Base-by-base conservation (phyloP, 257 asterid species). In the Rehmannia glutinosa region DNA sequence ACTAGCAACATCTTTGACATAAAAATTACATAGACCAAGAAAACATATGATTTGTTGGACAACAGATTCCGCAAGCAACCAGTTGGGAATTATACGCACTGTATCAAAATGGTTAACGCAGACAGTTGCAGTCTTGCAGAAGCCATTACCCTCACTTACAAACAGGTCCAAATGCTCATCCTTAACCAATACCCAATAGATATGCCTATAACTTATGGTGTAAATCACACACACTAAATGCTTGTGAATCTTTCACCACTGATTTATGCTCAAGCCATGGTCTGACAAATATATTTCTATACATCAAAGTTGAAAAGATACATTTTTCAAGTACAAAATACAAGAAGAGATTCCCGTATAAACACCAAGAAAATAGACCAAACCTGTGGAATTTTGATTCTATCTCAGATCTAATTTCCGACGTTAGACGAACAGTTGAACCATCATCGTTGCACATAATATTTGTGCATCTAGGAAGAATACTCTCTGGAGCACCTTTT, bases 401-500 rank as follows among this genome's bases (percentile, higher is more conserved):
- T 69, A 91, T 70, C 84, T 87, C 86, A 23, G 93, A 82, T 76
- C 92, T 91, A 70, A 85, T 82, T 73, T 87, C 88, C 28, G 96
- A 73, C 45, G 97, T 84, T 56, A 94, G 77, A 53, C 82, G 94
- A 74, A 82, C 71, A 9, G 92, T 87, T 49, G 95, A 84, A 69
- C 99, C 99, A 65, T 88, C 96, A 76, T 81, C 86, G 75, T 94
- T 94, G 81, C 99, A 88, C 75, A 94, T 80, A 65, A 94, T 86
- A 70, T 69, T 83, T 74, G 96, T 81, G 83, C 99, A 94, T 77
- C 91, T 86, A 70, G 95, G 72, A 73, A 94, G 89, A 80, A 94
- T 83, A 76, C 95, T 91, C 85, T 94, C 99, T 2, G 99, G 99
- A 62, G 99, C 97, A 78, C 99, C 99, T 83, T 94, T 94, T 51